Evolutionary conservation across 805 yeast species (phyloP), one percentile per base, ranked within the genome.

Genomic region (Pichia thaimueangensis): DNA sequence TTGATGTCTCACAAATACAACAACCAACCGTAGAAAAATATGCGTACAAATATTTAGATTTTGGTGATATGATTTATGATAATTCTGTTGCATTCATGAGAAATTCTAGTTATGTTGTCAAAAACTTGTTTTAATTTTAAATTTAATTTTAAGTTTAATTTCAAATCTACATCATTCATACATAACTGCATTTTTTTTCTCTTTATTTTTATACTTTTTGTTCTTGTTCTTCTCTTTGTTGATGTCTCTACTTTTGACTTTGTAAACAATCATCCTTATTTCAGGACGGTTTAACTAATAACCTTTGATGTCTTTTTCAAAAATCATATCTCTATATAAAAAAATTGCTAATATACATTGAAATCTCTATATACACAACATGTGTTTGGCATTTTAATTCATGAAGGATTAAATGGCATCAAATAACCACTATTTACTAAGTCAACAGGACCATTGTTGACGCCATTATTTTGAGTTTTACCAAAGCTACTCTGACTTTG

Each of bases 21-120:
- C 68, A 70, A 42, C 63, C 66, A 16, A 73, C 74, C 7, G 61
- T 74, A 5, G 71, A 70, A 49, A 64, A 67, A 30, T 79, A 78
- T 52, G 67, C 81, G 5, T 64, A 66, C 28, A 81, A 78, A 57
- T 93, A 89, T 58, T 70, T 93, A 48, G 83, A 78, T 40, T 58
- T 81, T 23, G 98, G 98, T n/a, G 98, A 93, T 56, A 78, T 79
- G 61, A 65, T 83, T 3, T 79, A 82, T 50, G 96, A 88, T 56
- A 73, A 76, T 42, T 68, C 82, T 17, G 81, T 83, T 10, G 82
- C 84, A 4, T 69, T 77, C 50, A 73, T 87, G 69, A 76, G 80
- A 32, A 69, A 81, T 6, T 84, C 95, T 1, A 73, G 76, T 16
- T 86, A 82, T 63, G 93, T 89, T 61, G 77, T 41, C 11, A 42